Base-by-base conservation (phyloP, 441 rosid genomes). In the Gossypium schwendimanii region DNA sequence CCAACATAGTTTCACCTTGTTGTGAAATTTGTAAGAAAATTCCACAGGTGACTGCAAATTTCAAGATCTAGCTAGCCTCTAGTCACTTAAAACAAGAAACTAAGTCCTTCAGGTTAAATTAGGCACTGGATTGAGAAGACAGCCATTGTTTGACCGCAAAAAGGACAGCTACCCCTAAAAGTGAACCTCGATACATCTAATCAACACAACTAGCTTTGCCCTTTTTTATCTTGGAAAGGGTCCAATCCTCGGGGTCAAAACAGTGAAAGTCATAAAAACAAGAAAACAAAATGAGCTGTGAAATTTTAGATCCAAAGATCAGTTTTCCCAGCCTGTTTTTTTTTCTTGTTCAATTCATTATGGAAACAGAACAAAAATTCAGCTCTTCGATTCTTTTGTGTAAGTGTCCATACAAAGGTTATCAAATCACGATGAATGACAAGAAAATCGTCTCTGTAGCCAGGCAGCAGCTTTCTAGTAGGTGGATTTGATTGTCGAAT, bases 171-270 rank as follows among this genome's bases (percentile, higher is more conserved):
- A 61, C 18, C 18, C 20, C 17, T 54, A 28, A 66, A 69, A 62
- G 69, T 36, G 66, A 69, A 67, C 58, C 76, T 62, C 26, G 60
- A 61, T 24, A 52, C n/a, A 47, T 31, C 62, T 62, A 63, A 28
- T 52, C 55, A 70, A 66, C 80, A 63, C 14, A 31, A 54, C 64
- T 47, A 66, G 33, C 55, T 58, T 55, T 63, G 67, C 83, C 7
- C 58, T 50, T 77, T 70, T 15, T 50, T 23, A 6, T 6, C 36
- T 75, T 64, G 76, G 69, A 73, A 72, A 69, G 67, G 41, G 68
- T 83, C 79, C 80, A 80, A 87, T 83, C 77, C 82, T 76, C 3
- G 0, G 47, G 74, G 82, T 74, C 88, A 84, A 83, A 69, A 18
- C 75, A 63, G 73, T 78, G 77, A 76, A 76, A 78, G 68, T 74